Percentiles rank a stretch among this genome's conserved stretches.
Evolutionary conservation across 306 rosid species (phyloP).

Genomic region (Ziziphus jujuba): DNA sequence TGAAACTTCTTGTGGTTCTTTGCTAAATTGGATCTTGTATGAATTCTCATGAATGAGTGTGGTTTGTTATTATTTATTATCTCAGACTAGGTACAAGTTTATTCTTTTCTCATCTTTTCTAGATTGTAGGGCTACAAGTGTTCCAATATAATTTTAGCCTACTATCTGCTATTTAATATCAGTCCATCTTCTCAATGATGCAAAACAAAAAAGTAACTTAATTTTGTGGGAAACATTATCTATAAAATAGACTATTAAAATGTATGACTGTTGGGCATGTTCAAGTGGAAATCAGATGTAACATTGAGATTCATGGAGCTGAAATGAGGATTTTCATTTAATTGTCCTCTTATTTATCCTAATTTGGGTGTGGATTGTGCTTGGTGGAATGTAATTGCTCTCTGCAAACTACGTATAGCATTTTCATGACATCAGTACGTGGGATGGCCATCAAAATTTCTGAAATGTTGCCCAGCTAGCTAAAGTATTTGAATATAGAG

Average conservation of each 20-base stretch:
- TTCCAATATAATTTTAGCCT: too few species aligned
- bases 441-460: not conserved
- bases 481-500: not conserved
- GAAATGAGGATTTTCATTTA: not conserved
- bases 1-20: conserved; percentile 9
- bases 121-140: too few species aligned
- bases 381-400: conserved; percentile 5
- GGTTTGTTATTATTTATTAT: too few species aligned
- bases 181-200: too few species aligned
- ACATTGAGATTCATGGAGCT: not conserved
- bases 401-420: not conserved
- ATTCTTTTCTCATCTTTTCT: too few species aligned
- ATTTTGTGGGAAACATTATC: too few species aligned
- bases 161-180: too few species aligned
- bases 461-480: not conserved
- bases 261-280: not conserved
- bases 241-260: too few species aligned
- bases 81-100: too few species aligned
- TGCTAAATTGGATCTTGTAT: not conserved
- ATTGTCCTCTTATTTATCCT: not conserved
- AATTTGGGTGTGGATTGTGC: not conserved
- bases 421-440: not conserved
- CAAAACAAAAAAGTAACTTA: too few species aligned
- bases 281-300: not conserved
- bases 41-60: not conserved